Conservation (phyloP, 768 basidiomycete species). For the Termitomyces sp. region DNA sequence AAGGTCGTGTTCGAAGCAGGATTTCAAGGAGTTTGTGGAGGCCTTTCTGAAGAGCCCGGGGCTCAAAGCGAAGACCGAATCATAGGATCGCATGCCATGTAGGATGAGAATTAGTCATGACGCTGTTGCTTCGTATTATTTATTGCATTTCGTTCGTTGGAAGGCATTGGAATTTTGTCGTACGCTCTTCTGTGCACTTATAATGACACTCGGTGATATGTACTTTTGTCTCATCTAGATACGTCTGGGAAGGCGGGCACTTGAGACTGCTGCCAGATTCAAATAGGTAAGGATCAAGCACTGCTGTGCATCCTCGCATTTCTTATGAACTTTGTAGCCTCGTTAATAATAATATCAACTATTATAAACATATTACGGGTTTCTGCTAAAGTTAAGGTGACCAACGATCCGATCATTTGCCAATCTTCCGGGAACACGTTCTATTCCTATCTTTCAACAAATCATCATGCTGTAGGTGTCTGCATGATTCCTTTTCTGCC, state of each 20-base stretch:
- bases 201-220: neutral
- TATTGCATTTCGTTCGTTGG: neutral
- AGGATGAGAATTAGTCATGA: too few relatives aligned
- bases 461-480: neutral
- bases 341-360: neutral
- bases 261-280: neutral
- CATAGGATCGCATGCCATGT: neutral
- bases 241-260: too few relatives aligned
- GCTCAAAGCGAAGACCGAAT: slow-evolving; percentile 12
- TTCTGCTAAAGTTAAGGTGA: neutral
- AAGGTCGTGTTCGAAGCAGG: slow-evolving; percentile 42
- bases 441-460: neutral
- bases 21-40: slow-evolving; percentile 49
- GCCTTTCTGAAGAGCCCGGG: slow-evolving; percentile 29
- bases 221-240: neutral
- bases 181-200: neutral
- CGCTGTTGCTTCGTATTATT: neutral
- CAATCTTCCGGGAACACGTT: too few relatives aligned
- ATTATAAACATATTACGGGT: neutral
- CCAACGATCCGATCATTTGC: neutral
- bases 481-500: neutral
- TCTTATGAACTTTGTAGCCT: neutral
- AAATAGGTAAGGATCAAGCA: neutral
- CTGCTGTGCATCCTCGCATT: neutral
- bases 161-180: neutral